These are phyloP conservation scores for Plasmopara halstedii DNA, from an alignment of 352 stramenopile genomes.

Conservation along the genomic window DNA sequence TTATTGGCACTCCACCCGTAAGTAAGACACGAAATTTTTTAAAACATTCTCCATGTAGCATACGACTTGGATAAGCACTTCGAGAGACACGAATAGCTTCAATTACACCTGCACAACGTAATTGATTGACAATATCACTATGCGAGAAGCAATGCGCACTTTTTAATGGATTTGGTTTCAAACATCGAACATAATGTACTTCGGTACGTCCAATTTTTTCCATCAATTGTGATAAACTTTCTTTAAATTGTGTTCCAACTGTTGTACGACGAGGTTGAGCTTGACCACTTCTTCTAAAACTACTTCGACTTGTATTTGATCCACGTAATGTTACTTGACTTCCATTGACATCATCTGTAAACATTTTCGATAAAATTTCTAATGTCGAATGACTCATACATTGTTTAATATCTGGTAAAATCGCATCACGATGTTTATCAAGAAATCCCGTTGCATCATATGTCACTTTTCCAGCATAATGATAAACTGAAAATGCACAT, in stretches of 20 bases:
- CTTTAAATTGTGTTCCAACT: slow-evolving; percentile 81
- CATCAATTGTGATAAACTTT: slow-evolving; percentile 76
- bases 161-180: slow-evolving; percentile 79
- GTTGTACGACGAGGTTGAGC: slow-evolving; percentile 61
- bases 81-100: slow-evolving; percentile 82
- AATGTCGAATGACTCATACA: slow-evolving; percentile 70
- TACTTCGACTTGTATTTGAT: slow-evolving; percentile 1
- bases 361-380: slow-evolving; percentile 62
- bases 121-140: slow-evolving; percentile 68
- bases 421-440: slow-evolving; percentile 79
- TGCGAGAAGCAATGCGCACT: slow-evolving; percentile 66
- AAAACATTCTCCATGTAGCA: slow-evolving; percentile 68
- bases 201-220: slow-evolving; percentile 82
- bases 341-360: slow-evolving; percentile 42
- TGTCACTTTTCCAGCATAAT: slow-evolving; percentile 83
- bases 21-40: slow-evolving; percentile 73
- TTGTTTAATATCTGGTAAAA: slow-evolving; percentile 80
- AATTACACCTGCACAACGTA: slow-evolving; percentile 80
- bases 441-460: slow-evolving; percentile 79
- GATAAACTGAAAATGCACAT: slow-evolving; percentile 77
- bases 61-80: slow-evolving; percentile 76
- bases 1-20: slow-evolving; percentile 19
- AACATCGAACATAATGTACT: slow-evolving; percentile 80
- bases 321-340: slow-evolving; percentile 1
- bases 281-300: slow-evolving; percentile 38